Evolutionary conservation across 1,139 yeast species (phyloP), one percentile per base, ranked within the genome.

Genomic region (Kluyveromyces sp.): DNA sequence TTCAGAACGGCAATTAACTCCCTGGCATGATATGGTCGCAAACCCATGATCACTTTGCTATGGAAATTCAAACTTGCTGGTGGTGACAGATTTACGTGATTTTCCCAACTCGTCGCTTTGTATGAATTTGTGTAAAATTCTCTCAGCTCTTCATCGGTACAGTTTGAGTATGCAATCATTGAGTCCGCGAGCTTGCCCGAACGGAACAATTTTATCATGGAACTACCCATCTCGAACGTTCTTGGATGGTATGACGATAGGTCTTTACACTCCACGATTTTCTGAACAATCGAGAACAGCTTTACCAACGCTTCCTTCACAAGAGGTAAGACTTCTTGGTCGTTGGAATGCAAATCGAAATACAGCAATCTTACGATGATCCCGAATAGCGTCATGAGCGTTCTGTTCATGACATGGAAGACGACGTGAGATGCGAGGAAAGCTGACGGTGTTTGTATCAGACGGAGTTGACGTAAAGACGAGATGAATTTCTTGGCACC

Each of bases 81-180:
- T 7, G 40, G 40, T n/a, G 40, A 37, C 7, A 37, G 26, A 11
- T 37, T 29, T 37, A 37, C 19, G 18, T 37, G 40, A 17, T 15
- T 13, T 4, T 12, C 9, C 40, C 40, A 37, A 12, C 28, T 18
- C 12, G 26, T 9, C 16, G 28, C 34, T 37, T 30, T 13, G 15
- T 9, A 9, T 7, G 34, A 13, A 6, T 17, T 37, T 19, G 8
- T 19, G 15, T 37, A 25, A n/a, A 28, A 37, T 9, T 37, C 26
- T 15, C 30, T 15, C 9, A 37, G 25, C 12, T 37, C 40, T 15
- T 37, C 40, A 6, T 37, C 18, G 4, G 40, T 28, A 18, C 34
- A 29, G 28, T 37, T 37, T 11, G 18, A 11, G 26, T 37, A 37
- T 7, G 34, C 29, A 8, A 33, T 37, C 4, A 37, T 17, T 8